Evolutionary conservation across 768 basidiomycete species (phyloP), one percentile per base, ranked within the genome.

Genomic region (Termitomyces sp.): DNA sequence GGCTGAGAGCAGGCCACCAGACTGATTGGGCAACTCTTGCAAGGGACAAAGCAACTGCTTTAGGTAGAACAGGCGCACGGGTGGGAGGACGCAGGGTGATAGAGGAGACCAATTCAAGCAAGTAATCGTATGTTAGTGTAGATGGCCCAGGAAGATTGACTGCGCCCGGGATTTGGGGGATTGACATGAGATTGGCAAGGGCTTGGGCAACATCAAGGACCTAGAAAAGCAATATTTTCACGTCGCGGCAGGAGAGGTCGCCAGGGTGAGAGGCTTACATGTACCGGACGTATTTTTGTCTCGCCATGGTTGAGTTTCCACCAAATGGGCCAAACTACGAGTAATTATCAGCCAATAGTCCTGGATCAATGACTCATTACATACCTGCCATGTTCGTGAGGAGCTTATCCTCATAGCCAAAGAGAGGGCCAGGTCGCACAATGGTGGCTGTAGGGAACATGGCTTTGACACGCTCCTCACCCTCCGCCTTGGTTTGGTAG

Each of bases 121-220:
- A 75, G 69, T 91, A 88, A 67, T 91, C 87, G 70, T 87, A 84
- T 27, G 91, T 89, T 70, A 95, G 79, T 37, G 88, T 86, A 32
- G 85, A 88, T 0, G 96, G 95, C 2, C 97, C 97, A 44, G 95
- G 91, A 46, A 99, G 86, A 53, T 83, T 82, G 64, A 94, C 72
- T 8, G 86, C 92, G 32, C 84, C 80, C 41, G 86, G 72, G 21
- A 84, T 65, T 50, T 84, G 83, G 41, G 86, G 79, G 44, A 80
- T 76, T 17, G 76, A 66, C 72, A 89, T 81, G 59, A 92, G 72
- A 74, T 91, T 91, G n/a, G 81, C 78, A 54, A 98, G 80, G 5
- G 86, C 95, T 71, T 95, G 89, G 10, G 97, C 96, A 55, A 98
- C 91, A 66, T 99, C 95, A 66, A 95, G 71, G 23, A 97, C 91